Conservation (phyloP, 805 yeast species). For the Saccharomyces mikatae region DNA sequence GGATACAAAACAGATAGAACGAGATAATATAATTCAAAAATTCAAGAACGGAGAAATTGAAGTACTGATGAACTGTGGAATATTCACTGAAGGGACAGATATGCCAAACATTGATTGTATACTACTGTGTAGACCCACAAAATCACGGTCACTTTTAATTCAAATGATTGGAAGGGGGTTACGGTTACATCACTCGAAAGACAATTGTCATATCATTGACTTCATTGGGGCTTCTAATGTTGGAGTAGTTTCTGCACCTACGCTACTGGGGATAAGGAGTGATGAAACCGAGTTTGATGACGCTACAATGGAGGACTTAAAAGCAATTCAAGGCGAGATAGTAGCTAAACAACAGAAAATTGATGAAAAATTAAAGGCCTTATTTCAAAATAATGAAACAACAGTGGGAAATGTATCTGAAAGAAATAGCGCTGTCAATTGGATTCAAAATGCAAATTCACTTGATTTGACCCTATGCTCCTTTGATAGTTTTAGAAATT, state of each 20-base stretch:
- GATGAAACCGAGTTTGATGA: constrained; percentile 23
- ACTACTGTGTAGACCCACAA: constrained; percentile 72
- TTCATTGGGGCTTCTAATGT: constrained; percentile 55
- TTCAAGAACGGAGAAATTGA: constrained; percentile 57
- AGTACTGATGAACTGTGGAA: constrained; percentile 79
- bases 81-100: constrained; percentile 92
- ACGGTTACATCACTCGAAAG: constrained; percentile 53
- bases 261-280: constrained; percentile 34
- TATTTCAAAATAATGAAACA: constrained; percentile 2
- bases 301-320: constrained; percentile 29
- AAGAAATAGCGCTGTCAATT: constrained; percentile 7
- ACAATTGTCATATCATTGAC: constrained; percentile 66
- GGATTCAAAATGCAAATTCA: constrained; percentile 13
- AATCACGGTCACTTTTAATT: constrained; percentile 57
- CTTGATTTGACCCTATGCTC: constrained; percentile 32
- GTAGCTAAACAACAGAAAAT: constrained; percentile 5
- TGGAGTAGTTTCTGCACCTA: constrained; percentile 50
- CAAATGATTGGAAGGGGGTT: constrained; percentile 94
- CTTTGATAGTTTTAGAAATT: constrained; percentile 34
- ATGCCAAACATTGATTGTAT: constrained; percentile 82
- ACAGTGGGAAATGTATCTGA: constrained; percentile 8
- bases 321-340: constrained; percentile 16
- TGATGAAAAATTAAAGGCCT: constrained; percentile 6
- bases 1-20: constrained; percentile 42
- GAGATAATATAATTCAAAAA: constrained; percentile 45